phyloP scores from a whole-genome alignment of 164 flowering plant species.

The Stephania cephalantha region DNA sequence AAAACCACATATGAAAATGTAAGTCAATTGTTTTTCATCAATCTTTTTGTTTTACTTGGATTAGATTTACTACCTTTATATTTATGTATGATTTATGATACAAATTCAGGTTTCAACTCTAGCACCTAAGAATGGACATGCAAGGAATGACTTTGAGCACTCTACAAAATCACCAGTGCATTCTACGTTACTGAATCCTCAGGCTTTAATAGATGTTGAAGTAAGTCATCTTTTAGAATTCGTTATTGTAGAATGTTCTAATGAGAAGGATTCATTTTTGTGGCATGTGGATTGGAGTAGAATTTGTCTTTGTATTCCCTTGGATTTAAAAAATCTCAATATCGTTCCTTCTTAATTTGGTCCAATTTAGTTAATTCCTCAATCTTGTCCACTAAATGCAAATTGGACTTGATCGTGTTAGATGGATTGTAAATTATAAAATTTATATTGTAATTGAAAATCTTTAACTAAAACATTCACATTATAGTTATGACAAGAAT shows the following conservation, averaged over 20 bases:
- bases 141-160: constrained; percentile 18
- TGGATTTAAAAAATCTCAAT: too few species aligned
- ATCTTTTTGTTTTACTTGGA: not conserved
- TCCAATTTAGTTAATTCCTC: too few species aligned
- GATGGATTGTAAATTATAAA: too few species aligned
- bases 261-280: constrained; percentile 61
- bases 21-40: constrained; percentile 21
- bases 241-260: constrained; percentile 61
- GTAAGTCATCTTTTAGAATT: constrained; percentile 58
- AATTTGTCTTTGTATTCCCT: too few species aligned
- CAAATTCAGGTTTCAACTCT: constrained; percentile 32
- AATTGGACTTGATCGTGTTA: too few species aligned
- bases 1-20: constrained; percentile 29
- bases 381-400: too few species aligned
- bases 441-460: too few species aligned
- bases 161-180: constrained; percentile 24
- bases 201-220: constrained; percentile 40
- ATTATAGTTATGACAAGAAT: too few species aligned
- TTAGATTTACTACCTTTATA: not conserved
- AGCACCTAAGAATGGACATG: constrained; percentile 15
- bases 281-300: constrained; percentile 29
- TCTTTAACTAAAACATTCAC: too few species aligned
- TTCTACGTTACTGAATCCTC: constrained; percentile 15
- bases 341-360: too few species aligned
- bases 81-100: constrained; percentile 1